Percentiles rank a stretch among this genome's conserved stretches.
Conservation (phyloP, 148 eudicot genomes). For the Vaccinium myrtillus region DNA sequence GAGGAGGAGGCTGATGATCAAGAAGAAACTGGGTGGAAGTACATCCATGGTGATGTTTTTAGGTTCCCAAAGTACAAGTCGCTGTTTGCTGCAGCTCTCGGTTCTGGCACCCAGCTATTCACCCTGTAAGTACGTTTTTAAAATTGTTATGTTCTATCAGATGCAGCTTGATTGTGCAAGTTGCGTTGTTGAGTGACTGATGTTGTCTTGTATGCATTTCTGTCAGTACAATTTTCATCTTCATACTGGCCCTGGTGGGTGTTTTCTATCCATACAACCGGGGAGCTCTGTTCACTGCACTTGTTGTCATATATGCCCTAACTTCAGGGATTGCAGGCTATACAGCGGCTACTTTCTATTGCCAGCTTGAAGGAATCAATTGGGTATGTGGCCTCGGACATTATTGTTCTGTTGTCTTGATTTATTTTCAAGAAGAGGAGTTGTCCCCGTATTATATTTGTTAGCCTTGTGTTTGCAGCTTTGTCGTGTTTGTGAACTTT, state of each 20-base stretch:
- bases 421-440: not conserved
- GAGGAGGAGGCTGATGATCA: conserved; percentile 78
- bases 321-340: conserved; percentile 59
- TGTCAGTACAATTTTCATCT: conserved; percentile 39
- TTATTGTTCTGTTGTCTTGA: not conserved
- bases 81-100: conserved; percentile 65
- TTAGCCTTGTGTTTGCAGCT: not conserved
- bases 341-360: conserved; percentile 44
- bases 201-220: not conserved
- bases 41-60: conserved; percentile 76
- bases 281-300: conserved; percentile 51
- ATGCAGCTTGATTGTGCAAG: not conserved
- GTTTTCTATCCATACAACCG: conserved; percentile 59
- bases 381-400: conserved; percentile 35
- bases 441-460: not conserved
- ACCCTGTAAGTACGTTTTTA: conserved; percentile 45
- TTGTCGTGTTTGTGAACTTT: not conserved
- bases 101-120: conserved; percentile 73
- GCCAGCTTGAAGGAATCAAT: conserved; percentile 50
- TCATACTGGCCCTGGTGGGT: conserved; percentile 47
- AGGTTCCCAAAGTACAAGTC: conserved; percentile 71
- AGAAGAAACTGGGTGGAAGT: conserved; percentile 85
- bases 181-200: not conserved
- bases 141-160: not conserved
- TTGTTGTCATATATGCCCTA: conserved; percentile 53